phyloP scores from a whole-genome alignment of 768 basidiomycete species.

The Leccinum arenicola region DNA sequence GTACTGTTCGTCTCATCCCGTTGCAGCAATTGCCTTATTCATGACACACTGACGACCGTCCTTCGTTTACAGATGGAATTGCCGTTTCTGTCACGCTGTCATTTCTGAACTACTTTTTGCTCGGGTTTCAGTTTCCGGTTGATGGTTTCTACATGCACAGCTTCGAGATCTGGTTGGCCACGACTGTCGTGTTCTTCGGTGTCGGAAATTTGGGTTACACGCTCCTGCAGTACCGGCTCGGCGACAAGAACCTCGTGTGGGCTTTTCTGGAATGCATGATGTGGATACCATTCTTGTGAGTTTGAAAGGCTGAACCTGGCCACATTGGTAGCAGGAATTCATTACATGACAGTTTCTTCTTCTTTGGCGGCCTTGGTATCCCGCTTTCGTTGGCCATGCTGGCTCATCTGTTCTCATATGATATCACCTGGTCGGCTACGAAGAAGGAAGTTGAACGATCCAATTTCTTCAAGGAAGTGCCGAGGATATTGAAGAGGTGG shows the following conservation, averaged over 20 bases:
- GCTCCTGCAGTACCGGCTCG: constrained; percentile 70
- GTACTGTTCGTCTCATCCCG: constrained; percentile 38
- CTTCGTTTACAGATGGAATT: constrained; percentile 42
- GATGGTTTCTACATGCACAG: constrained; percentile 77
- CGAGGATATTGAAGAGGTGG: constrained; percentile 62
- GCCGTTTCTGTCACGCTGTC: constrained; percentile 64
- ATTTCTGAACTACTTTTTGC: constrained; percentile 70
- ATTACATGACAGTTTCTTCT: constrained; percentile 38
- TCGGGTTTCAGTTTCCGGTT: constrained; percentile 69
- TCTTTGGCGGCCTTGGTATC: constrained; percentile 56
- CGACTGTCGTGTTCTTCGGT: constrained; percentile 74
- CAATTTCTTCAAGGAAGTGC: constrained; percentile 90
- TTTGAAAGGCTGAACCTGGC: background rate
- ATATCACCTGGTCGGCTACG: constrained; percentile 57
- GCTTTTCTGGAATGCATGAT: constrained; percentile 26
- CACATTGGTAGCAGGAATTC: background rate
- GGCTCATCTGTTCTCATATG: constrained; percentile 56
- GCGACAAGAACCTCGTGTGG: constrained; percentile 32
- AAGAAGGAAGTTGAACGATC: constrained; percentile 84
- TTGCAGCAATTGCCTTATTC: background rate
- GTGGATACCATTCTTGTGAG: constrained; percentile 39
- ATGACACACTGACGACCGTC: background rate
- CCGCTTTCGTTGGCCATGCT: constrained; percentile 53
- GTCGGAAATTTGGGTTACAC: constrained; percentile 71
- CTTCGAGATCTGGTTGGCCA: constrained; percentile 80